These are phyloP conservation scores for Saccharomyces kudriavzevii DNA, from an alignment of 805 yeast genomes.

Conservation along the genomic window DNA sequence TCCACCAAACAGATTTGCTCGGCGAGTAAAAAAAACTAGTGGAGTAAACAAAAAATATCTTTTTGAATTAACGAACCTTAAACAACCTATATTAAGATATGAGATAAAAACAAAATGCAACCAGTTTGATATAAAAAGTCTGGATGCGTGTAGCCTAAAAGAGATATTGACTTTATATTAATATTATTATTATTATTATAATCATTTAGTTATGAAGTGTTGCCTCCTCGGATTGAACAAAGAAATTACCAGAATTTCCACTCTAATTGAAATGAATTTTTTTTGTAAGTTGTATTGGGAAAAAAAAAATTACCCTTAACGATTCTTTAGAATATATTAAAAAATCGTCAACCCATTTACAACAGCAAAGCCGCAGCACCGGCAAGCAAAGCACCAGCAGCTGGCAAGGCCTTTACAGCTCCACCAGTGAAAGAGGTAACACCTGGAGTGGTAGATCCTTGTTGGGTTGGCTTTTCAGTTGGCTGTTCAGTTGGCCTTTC, in stretches of 20 bases:
- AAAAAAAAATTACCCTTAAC: neutral
- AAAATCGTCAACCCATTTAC: constrained; percentile 24
- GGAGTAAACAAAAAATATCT: neutral
- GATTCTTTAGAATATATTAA: neutral
- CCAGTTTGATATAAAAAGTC: neutral
- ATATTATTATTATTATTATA: neutral
- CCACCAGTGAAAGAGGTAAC: constrained; percentile 35
- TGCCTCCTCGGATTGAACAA: neutral
- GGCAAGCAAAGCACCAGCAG: constrained; percentile 41
- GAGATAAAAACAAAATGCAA: neutral
- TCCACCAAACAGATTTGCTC: too few relatives aligned
- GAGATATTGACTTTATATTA: neutral
- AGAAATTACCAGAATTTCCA: neutral
- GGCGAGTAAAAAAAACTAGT: neutral
- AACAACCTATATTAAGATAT: neutral
- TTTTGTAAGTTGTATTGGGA: neutral
- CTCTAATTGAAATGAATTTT: neutral
- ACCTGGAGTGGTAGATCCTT: constrained; percentile 14
- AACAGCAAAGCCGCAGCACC: constrained; percentile 44
- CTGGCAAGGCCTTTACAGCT: constrained; percentile 39
- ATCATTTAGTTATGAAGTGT: neutral
- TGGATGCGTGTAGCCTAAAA: neutral
- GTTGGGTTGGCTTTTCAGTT: constrained; percentile 4
- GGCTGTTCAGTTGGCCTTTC: constrained; percentile 4
- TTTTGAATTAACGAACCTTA: neutral